Evolutionary conservation across 108 stramenopile genomes (phyloP).

Genomic region (Cyclotella atomus): DNA sequence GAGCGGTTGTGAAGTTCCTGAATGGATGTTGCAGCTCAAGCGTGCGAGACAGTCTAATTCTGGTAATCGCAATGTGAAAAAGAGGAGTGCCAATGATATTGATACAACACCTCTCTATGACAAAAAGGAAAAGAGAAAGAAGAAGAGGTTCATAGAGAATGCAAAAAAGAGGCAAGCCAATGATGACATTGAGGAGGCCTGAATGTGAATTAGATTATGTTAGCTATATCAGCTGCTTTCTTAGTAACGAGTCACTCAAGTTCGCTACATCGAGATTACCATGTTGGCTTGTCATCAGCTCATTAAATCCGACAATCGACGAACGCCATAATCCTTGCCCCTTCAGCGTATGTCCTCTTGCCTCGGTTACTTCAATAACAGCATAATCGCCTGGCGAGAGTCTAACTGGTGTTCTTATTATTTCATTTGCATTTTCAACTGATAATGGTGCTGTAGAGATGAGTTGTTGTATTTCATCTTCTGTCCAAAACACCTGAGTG

Average conservation of each 20-base stretch:
- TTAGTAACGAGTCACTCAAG: not conserved
- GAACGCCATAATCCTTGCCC: constrained; percentile 73
- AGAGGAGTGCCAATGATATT: constrained; percentile 56
- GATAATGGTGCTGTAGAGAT: not conserved
- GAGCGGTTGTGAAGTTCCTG: constrained; percentile 91
- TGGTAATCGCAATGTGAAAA: constrained; percentile 33
- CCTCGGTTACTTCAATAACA: constrained; percentile 76
- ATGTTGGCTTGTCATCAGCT: constrained; percentile 5
- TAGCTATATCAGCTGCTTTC: not conserved
- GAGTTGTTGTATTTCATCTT: constrained; percentile 36
- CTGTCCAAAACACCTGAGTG: constrained; percentile 19
- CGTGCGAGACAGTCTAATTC: constrained; percentile 25
- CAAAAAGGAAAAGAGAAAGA: constrained; percentile 63
- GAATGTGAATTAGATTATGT: not conserved
- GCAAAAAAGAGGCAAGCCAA: constrained; percentile 12
- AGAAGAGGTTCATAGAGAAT: constrained; percentile 22
- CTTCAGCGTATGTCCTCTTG: constrained; percentile 80
- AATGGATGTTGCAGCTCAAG: constrained; percentile 91
- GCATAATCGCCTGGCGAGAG: constrained; percentile 80
- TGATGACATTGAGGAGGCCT: not conserved
- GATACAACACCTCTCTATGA: constrained; percentile 85
- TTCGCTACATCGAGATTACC: not conserved
- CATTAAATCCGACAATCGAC: constrained; percentile 44
- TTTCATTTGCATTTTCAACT: not conserved
- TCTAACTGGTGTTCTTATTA: constrained; percentile 34